phyloP scores from a whole-genome alignment of 208 protist genomes.

The Trypanosoma caninum region DNA sequence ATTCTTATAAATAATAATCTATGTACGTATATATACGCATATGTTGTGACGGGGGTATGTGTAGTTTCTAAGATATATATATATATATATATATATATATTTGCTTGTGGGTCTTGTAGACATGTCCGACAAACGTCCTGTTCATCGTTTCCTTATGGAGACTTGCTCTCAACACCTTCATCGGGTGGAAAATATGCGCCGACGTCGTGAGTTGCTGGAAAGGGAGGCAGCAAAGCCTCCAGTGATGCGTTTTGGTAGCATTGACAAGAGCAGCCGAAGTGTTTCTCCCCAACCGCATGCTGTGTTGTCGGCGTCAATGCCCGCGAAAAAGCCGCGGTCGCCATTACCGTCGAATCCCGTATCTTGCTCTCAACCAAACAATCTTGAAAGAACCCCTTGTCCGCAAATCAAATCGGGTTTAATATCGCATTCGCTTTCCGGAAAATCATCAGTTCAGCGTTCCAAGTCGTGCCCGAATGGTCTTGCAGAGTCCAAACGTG shows the following conservation, averaged over 20 bases:
- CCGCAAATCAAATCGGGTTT: neutral
- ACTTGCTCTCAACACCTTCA: slow-evolving; percentile 73
- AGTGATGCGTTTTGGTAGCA: slow-evolving; percentile 61
- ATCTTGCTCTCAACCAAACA: slow-evolving; percentile 12
- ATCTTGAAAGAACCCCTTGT: slow-evolving; percentile 13
- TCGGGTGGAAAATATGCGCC: slow-evolving; percentile 58
- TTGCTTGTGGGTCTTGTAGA: neutral
- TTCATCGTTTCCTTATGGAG: slow-evolving; percentile 49
- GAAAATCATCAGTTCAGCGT: neutral
- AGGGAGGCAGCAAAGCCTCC: slow-evolving; percentile 38
- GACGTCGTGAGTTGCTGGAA: slow-evolving; percentile 48
- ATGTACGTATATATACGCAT: too few relatives aligned
- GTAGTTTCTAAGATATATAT: too few relatives aligned
- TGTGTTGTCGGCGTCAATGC: neutral
- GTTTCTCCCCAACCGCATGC: slow-evolving; percentile 9
- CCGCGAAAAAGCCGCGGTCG: neutral
- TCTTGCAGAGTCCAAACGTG: neutral
- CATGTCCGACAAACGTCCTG: slow-evolving; percentile 13
- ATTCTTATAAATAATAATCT: too few relatives aligned
- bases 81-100: too few relatives aligned
- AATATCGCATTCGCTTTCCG: neutral
- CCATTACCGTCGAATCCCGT: neutral
- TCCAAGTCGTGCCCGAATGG: slow-evolving; percentile 10
- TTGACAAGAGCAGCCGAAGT: neutral
- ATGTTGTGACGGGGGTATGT: too few relatives aligned